Base-by-base conservation (phyloP, 257 asterid species). In the Asclepias syriaca region DNA sequence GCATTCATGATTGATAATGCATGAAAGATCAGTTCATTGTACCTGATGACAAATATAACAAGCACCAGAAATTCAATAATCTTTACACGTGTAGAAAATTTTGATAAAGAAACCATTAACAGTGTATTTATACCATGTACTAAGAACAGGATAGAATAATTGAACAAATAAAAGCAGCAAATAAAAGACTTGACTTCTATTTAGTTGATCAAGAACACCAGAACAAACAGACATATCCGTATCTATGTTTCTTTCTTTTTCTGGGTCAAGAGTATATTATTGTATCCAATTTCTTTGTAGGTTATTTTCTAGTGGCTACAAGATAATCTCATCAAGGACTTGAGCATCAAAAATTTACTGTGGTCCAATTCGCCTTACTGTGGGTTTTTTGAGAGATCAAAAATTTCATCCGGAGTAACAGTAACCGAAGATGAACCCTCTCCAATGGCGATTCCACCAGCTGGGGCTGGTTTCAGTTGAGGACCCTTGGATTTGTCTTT, bases 1-100 rank as follows among this genome's bases (percentile, higher is more conserved):
- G 77, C 84, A 60, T 83, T 80, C 77, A 83, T 46, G 77, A 82
- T 73, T 69, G 86, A 68, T 70, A 88, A 68, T 69, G 95, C 95
- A 74, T 86, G 91, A 73, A 86, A 74, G 60, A 88, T 83, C 95
- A 83, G 71, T 27, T 69, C 67, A 58, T 40, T 43, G 73, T 81
- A 78, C 70, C 95, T 88, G 84, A 72, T 60, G 24, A 77, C 37
- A 60, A 24, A 77, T 43, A 60, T 57, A 71, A 11, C 24, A 77
- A 82, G 37, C 65, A 60, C 69, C 74, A 80, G 18, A 51, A 37
- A 75, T 43, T 40, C 55, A 77, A 67, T 29, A 71, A 24, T 16
- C 27, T 22, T 68, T 2, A 1, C 63, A 51, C 3, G 21, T 12
- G 3, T 6, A 29, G 6, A 68, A 68, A 51, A 29, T 16, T 27